phyloP scores from a whole-genome alignment of 2,329 filamentous ascomycete genomes.

The Ceratocystis destructans region DNA sequence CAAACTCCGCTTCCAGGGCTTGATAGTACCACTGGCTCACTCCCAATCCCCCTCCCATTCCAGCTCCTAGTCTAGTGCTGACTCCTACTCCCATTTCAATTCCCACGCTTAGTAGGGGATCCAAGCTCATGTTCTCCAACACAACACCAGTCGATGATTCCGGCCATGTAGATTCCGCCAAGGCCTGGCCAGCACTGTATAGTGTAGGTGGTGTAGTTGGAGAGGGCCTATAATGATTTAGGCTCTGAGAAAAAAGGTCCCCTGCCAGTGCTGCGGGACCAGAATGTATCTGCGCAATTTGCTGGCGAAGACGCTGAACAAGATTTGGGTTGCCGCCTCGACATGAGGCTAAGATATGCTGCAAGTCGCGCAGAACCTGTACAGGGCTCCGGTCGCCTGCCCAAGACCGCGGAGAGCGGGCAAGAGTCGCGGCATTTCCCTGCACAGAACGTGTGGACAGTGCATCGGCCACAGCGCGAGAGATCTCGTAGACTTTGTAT shows the following conservation, averaged over 20 bases:
- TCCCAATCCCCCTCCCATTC: conserved; percentile 3
- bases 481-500: conserved; percentile 36
- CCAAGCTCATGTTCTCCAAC: conserved; percentile 5
- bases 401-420: background rate
- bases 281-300: conserved; percentile 22
- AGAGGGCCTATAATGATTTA: background rate
- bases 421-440: background rate
- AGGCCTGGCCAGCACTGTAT: background rate
- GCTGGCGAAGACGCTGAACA: conserved; percentile 26
- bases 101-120: conserved; percentile 7
- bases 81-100: background rate
- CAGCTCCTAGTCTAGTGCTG: background rate
- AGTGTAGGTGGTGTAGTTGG: background rate
- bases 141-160: conserved; percentile 1
- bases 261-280: background rate
- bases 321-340: conserved; percentile 32
- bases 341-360: conserved; percentile 30
- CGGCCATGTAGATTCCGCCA: background rate
- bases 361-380: conserved; percentile 29
- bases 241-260: background rate
- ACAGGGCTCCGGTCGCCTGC: conserved; percentile 23
- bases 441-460: conserved; percentile 23
- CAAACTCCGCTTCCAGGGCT: background rate
- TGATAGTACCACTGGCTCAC: conserved; percentile 3
- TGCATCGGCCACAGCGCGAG: conserved; percentile 32